phyloP scores from a whole-genome alignment of 225 moss, liverwort and hornwort species.

The Ulota crispa region DNA sequence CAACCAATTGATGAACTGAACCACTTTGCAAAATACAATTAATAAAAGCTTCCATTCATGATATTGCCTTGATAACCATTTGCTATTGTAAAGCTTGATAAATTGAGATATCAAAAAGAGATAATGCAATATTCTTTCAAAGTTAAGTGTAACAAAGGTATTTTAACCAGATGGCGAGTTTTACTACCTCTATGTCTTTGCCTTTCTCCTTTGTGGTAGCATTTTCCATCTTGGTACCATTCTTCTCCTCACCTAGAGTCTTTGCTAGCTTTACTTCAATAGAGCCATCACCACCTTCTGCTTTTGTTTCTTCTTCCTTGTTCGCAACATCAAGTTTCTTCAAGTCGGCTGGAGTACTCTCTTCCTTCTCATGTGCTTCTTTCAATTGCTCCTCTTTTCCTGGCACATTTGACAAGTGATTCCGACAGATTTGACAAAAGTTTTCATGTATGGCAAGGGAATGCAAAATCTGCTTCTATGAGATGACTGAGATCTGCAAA shows the following conservation, averaged over 20 bases:
- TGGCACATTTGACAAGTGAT: conserved; percentile 4
- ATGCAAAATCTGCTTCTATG: too few species aligned
- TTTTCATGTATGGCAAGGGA: too few species aligned
- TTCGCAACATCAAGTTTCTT: conserved; percentile 5
- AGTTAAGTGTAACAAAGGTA: too few species aligned
- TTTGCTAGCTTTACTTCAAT: too few species aligned
- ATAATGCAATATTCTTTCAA: background rate
- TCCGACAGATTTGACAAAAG: too few species aligned
- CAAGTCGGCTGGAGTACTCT: background rate
- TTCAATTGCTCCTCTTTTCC: conserved; percentile 50
- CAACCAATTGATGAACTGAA: background rate
- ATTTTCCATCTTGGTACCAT: background rate
- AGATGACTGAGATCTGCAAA: too few species aligned
- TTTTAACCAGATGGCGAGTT: background rate
- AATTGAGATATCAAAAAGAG: background rate
- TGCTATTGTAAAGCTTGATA: too few species aligned
- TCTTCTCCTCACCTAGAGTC: conserved; percentile 23
- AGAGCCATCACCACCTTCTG: too few species aligned
- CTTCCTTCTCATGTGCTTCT: conserved; percentile 18
- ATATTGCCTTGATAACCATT: too few species aligned
- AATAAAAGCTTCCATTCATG: too few species aligned
- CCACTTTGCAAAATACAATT: too few species aligned
- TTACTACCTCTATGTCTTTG: conserved; percentile 50
- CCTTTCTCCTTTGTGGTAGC: conserved; percentile 19
- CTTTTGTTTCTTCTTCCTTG: too few species aligned